Conservation (phyloP, 306 rosid species). For the peach (Prunus persica) region Prunus_persica_NCBIv2 NC_034015.1:2811501-2812000, state of each 20-base stretch:
- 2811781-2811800: constrained; percentile 23
- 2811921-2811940: neutral
- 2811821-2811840: neutral
- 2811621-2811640: constrained; percentile 80
- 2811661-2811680: constrained; percentile 96
- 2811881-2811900: neutral
- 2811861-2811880: neutral
- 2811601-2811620: constrained; percentile 29
- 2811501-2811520: neutral
- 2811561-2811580: neutral
- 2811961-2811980: neutral
- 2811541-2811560: neutral
- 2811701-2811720: constrained; percentile 92
- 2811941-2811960: too few species aligned
- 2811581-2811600: neutral
- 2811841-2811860: neutral
- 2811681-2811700: constrained; percentile 85
- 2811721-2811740: constrained; percentile 82
- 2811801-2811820: neutral
- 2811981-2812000: neutral
- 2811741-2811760: constrained; percentile 79
- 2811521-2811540: neutral
- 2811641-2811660: constrained; percentile 77
- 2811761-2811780: constrained; percentile 19
- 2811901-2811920: constrained; percentile 1